Percentiles rank a stretch among this genome's conserved stretches.
These are phyloP conservation scores for Penstemon newberryi DNA, from an alignment of 257 asterid genomes.

Conservation along the genomic window DNA sequence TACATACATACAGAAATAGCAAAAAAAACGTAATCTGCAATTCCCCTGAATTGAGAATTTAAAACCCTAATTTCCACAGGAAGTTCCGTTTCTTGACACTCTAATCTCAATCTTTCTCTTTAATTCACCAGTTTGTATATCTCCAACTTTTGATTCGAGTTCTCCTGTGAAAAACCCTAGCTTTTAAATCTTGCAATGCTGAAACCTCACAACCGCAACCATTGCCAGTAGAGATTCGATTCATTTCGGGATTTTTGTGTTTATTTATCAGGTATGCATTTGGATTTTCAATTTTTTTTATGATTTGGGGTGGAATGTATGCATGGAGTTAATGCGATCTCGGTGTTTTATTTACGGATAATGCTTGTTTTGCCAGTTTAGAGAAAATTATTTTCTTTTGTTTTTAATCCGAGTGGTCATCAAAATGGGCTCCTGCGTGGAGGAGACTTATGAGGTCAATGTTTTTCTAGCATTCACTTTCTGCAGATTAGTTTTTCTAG, in stretches of 20 bases:
- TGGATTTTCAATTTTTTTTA: conserved; percentile 25
- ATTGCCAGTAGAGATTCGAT: conserved; percentile 27
- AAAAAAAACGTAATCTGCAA: conserved; percentile 41
- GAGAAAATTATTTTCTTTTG: not conserved
- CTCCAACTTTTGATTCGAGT: conserved; percentile 34
- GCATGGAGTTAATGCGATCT: conserved; percentile 12
- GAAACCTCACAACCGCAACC: conserved; percentile 34
- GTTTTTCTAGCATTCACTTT: conserved; percentile 4
- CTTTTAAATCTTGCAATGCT: conserved; percentile 33
- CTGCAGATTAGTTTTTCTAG: not conserved
- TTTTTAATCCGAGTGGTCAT: conserved; percentile 1
- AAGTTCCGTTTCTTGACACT: conserved; percentile 20
- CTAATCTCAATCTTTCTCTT: conserved; percentile 27
- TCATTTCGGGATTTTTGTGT: conserved; percentile 27
- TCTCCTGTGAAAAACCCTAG: conserved; percentile 52
- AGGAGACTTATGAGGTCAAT: conserved; percentile 79
- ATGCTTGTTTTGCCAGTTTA: conserved; percentile 10
- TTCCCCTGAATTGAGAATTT: conserved; percentile 44
- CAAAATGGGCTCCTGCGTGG: conserved; percentile 87
- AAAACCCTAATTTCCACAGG: conserved; percentile 39
- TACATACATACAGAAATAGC: conserved; percentile 41
- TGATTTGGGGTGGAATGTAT: not conserved
- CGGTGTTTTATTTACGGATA: not conserved
- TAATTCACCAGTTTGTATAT: conserved; percentile 16
- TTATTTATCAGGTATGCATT: conserved; percentile 37